A percentile compares a stretch with the other conserved stretches of the same genome.
Evolutionary conservation across 495 filamentous ascomycete species (phyloP).

Genomic region (Annulohypoxylon nitens): DNA sequence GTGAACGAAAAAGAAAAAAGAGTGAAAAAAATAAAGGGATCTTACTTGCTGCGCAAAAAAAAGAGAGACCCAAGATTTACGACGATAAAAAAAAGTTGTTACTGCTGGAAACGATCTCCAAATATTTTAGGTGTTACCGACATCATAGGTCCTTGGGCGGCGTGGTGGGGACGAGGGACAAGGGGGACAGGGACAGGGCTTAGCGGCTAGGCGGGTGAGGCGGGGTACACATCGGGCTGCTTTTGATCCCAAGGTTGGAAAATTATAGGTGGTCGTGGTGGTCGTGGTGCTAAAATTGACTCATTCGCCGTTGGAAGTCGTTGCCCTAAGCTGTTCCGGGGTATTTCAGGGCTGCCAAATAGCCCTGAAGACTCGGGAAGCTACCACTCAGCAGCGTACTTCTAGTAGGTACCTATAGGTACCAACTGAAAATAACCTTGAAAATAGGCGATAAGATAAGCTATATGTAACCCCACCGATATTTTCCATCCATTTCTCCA

Average conservation of each 20-base stretch:
- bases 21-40: not conserved
- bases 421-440: not conserved
- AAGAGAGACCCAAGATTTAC: conserved; percentile 13
- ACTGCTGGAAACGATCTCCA: conserved; percentile 24
- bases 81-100: conserved; percentile 36
- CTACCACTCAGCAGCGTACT: not conserved
- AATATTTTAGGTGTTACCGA: conserved; percentile 27
- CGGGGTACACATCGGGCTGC: conserved; percentile 12
- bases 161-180: conserved; percentile 29
- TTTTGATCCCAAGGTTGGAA: not conserved
- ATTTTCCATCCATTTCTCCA: conserved; percentile 33
- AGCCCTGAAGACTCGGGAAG: not conserved
- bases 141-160: conserved; percentile 13
- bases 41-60: conserved; percentile 2
- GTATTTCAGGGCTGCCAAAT: not conserved
- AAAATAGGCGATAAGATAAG: conserved; percentile 34
- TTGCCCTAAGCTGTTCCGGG: not conserved
- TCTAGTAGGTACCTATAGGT: not conserved
- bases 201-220: conserved; percentile 36
- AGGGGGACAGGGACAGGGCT: conserved; percentile 24
- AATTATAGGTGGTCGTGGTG: not conserved
- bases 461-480: conserved; percentile 24
- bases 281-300: not conserved
- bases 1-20: conserved; percentile 14
- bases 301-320: conserved; percentile 26